Conservation (phyloP, 2,329 filamentous ascomycete species). For the Trichoderma arundinaceum region DNA sequence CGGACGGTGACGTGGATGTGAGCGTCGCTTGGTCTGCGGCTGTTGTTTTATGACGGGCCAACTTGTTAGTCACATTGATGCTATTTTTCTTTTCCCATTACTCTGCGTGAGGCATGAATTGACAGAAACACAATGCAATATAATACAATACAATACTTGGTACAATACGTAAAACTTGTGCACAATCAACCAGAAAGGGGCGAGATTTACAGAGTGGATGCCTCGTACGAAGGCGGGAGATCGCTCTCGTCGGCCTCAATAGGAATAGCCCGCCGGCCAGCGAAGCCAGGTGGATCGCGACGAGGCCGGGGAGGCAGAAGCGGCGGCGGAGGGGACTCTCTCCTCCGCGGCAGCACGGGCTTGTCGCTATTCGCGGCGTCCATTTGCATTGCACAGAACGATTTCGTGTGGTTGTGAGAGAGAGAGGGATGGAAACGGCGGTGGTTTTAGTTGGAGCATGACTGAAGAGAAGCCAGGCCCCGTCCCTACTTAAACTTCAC, state of each 20-base stretch:
- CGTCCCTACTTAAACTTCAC: background rate
- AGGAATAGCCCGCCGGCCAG: background rate
- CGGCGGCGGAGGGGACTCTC: background rate
- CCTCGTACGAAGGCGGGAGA: constrained; percentile 28
- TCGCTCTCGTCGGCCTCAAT: constrained; percentile 2
- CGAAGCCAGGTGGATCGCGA: background rate
- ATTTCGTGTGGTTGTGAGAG: background rate
- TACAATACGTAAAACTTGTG: background rate
- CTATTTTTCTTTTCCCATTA: background rate
- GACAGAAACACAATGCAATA: background rate
- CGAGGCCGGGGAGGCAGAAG: background rate
- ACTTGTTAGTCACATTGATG: background rate
- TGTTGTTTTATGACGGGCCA: background rate
- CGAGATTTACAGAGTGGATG: constrained; percentile 17
- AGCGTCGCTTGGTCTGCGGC: constrained; percentile 24
- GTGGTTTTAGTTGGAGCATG: too few relatives aligned
- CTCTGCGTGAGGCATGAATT: background rate
- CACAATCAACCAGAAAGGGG: background rate
- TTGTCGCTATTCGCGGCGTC: constrained; percentile 2
- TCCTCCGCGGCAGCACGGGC: background rate
- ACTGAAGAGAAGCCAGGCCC: too few relatives aligned
- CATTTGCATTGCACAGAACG: background rate
- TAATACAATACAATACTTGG: background rate
- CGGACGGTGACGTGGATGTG: constrained; percentile 25
- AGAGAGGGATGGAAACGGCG: background rate